Evolutionary conservation across 2,329 filamentous ascomycete species (phyloP), one percentile per base, ranked within the genome.

Genomic region (Arthrobotrys sphaeroides): DNA sequence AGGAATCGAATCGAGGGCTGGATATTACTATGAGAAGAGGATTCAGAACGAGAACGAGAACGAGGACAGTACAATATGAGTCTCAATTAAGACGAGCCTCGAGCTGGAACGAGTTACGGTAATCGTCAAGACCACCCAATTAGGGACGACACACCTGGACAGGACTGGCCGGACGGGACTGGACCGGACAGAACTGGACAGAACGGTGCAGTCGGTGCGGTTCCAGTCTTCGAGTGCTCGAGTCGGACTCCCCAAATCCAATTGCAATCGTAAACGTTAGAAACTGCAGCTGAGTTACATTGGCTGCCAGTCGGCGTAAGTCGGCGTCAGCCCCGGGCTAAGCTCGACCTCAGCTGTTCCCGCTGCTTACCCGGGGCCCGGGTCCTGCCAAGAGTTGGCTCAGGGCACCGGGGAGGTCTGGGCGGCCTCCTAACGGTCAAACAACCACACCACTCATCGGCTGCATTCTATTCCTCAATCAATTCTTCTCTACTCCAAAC

Each of bases 21-120:
- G 51, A 42, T 69, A 38, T 51, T 53, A 75, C 33, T 62, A 53
- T 31, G 62, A 51, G 43, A 78, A 77, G 28, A 59, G 78, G 73
- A 78, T 40, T n/a, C 36, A 40, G 16, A 75, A 68, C 70, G 73
- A 78, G 79, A 77, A 65, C 42, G 60, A 36, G 24, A 49, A 18
- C 26, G 18, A 24, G n/a, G 16, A 40, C 28, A 7, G 6, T 16
- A 47, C 10, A 64, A 10, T 13, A 16, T 24, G 16, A 13, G 16
- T 12, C 16, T 47, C 12, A 49, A 49, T 22, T 26, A n/a, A 18
- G 3, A 57, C 6, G 3, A 57, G 22, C 9, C 57, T 33, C 10
- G 16, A 49, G 61, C 62, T 64, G 64, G 64, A 64, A 64, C 51
- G 72, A 75, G 64, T 64, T 75, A 69, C 72, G 38, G 47, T 75